Base-by-base conservation (phyloP, 805 yeast genomes). In the Sporopachydermia lactativora region DNA sequence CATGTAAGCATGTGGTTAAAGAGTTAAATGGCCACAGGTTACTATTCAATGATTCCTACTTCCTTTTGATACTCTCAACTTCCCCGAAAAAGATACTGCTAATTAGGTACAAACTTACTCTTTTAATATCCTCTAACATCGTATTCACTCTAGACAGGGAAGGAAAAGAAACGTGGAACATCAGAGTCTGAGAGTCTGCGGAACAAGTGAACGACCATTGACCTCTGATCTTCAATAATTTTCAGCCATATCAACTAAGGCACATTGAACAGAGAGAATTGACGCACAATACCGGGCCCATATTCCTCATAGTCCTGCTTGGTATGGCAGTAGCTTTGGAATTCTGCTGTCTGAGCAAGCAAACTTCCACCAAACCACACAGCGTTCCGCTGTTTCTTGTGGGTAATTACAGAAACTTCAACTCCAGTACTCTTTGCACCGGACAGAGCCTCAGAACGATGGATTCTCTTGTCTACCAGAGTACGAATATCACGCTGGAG, bases 311-410 rank as follows among this genome's bases (percentile, higher is more conserved):
- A 92, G 57, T 92, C 98, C 55, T 81, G 79, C 66, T 92, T 92
- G 17, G 98, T 89, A 66, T 92, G 92, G 60, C 97, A 92, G 62
- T 88, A 88, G 60, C 94, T 77, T 62, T 81, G 84, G 66, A 92
- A 92, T 64, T 92, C 98, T 16, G 94, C 77, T 6, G 99, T 92
- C 66, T 89, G 97, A 1, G 99, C 97, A 57, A 92, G 70, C 50
- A 92, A 66, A 15, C 95, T 82, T 50, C 99, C 99, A 52, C 99
- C 99, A 58, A 89, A 92, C 99, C 99, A 92, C 44, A 92, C 99
- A 3, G 99, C 99, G 55, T 92, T 85, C 60, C 96, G 75, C 67
- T 92, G 99, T 64, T 92, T 82, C 68, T 89, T 86, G 66, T 92
- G 99, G 18, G 94, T 77, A 49, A 92, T 88, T 46, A 92, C 99